Conservation (phyloP, 1,284 basidiomycete genomes). For the Cryptococcus sp. region DNA sequence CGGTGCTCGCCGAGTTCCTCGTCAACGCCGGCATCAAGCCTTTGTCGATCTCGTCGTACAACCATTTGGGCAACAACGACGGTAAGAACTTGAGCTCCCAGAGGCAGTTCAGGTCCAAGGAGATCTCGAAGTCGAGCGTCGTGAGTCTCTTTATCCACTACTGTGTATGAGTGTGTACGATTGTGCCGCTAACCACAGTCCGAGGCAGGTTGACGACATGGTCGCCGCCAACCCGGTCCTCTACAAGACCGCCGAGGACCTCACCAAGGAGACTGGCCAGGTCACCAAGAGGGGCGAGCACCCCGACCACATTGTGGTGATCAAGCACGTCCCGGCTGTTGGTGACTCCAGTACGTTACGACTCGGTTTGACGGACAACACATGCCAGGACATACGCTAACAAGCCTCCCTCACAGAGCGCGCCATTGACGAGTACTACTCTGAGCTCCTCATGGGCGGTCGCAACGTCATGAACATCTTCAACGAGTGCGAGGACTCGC, state of each 20-base stretch:
- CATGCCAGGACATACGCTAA: slow-evolving; percentile 2
- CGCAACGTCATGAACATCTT: slow-evolving; percentile 66
- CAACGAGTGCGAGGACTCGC: slow-evolving; percentile 96
- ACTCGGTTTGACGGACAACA: not conserved
- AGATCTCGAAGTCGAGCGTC: slow-evolving; percentile 93
- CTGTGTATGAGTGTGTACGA: too few species aligned
- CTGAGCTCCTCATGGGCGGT: slow-evolving; percentile 66
- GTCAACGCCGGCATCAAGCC: slow-evolving; percentile 99
- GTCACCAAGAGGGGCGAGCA: slow-evolving; percentile 60
- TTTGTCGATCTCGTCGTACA: slow-evolving; percentile 93
- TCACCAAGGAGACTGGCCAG: slow-evolving; percentile 56
- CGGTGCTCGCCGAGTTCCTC: slow-evolving; percentile 93
- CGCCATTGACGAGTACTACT: slow-evolving; percentile 98
- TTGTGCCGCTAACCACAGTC: not conserved
- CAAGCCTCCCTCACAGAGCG: slow-evolving; percentile 48
- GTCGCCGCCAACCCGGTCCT: slow-evolving; percentile 85
- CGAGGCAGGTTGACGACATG: slow-evolving; percentile 75
- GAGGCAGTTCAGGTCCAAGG: slow-evolving; percentile 95
- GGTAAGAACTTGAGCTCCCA: slow-evolving; percentile 91
- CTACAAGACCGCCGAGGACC: slow-evolving; percentile 61
- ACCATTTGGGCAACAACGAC: slow-evolving; percentile 98
- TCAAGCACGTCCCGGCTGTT: slow-evolving; percentile 80
- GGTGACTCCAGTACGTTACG: slow-evolving; percentile 70
- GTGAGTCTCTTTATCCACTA: slow-evolving; percentile 41
- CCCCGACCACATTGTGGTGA: slow-evolving; percentile 95